A percentile compares a stretch with the other conserved stretches of the same genome.
These are phyloP conservation scores for Elaeis oleifera DNA, from an alignment of 202 grass and related monocot species.

Conservation along the genomic window DNA sequence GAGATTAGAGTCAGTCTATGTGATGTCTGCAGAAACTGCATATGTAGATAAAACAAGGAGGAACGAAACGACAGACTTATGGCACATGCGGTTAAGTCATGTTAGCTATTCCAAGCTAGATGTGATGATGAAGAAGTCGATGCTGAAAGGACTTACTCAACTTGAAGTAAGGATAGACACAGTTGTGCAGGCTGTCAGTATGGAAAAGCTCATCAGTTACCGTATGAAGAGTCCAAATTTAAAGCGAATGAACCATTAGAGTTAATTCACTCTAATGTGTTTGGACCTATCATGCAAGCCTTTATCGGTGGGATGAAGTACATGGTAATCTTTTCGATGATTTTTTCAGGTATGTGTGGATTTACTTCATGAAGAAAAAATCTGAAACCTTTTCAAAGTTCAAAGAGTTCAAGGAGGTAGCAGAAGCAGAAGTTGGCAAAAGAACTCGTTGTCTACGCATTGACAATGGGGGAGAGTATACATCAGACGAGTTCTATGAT, in stretches of 20 bases:
- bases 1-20: neutral
- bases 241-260: no score
- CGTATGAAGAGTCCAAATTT: neutral
- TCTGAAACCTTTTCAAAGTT: neutral
- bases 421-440: neutral
- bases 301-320: neutral
- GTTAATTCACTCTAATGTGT: no score
- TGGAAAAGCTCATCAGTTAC: conserved; percentile 16
- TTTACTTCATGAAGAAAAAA: conserved; percentile 20
- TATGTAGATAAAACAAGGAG: conserved; percentile 8
- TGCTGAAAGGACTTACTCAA: conserved; percentile 10
- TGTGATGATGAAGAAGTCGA: neutral
- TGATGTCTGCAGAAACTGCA: conserved; percentile 12
- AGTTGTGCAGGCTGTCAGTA: neutral
- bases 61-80: neutral
- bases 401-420: neutral
- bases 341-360: conserved; percentile 10
- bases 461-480: neutral
- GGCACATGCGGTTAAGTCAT: conserved; percentile 7
- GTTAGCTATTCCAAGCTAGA: neutral
- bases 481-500: neutral
- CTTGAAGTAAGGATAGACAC: neutral
- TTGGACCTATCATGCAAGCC: no score
- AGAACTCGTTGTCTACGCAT: neutral
- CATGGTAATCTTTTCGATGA: conserved; percentile 24